Percentiles rank a stretch among this genome's conserved stretches.
These are phyloP conservation scores for Cordyceps cicadae DNA, from an alignment of 2,329 filamentous ascomycete genomes.

Conservation along the genomic window DNA sequence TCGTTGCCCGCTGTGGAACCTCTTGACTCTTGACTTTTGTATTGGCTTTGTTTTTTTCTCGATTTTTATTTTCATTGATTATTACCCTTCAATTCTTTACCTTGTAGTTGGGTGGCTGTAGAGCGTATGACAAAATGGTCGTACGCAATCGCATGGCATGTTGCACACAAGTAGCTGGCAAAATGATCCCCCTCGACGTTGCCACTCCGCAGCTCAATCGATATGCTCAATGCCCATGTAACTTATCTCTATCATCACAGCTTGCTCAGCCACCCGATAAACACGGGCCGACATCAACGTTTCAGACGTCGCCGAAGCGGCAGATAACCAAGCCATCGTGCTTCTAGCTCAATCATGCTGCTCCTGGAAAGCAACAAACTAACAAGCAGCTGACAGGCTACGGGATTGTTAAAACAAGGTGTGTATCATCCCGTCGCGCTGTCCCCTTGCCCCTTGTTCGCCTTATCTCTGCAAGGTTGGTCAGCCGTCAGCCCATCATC, in stretches of 20 bases:
- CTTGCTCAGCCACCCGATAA: not conserved
- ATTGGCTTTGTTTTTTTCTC: not conserved
- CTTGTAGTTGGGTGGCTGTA: not conserved
- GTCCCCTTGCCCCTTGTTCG: not conserved
- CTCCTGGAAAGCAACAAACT: not conserved
- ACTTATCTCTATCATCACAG: not conserved
- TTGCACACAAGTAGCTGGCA: not conserved
- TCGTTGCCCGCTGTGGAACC: slow-evolving; percentile 10
- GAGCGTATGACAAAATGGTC: too few species aligned
- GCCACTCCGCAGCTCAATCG: not conserved
- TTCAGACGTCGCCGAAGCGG: not conserved
- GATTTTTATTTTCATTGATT: not conserved
- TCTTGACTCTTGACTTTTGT: not conserved
- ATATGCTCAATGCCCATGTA: not conserved
- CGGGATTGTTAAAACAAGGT: not conserved
- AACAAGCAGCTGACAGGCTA: too few species aligned
- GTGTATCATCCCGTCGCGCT: not conserved
- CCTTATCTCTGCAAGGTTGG: not conserved
- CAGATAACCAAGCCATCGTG: not conserved
- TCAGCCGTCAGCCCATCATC: not conserved
- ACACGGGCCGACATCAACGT: not conserved
- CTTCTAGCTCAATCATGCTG: not conserved
- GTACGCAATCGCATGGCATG: not conserved
- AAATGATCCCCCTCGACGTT: not conserved
- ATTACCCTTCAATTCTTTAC: not conserved